Conservation (phyloP, 768 basidiomycete genomes). For the Tephrocybe sp. region DNA sequence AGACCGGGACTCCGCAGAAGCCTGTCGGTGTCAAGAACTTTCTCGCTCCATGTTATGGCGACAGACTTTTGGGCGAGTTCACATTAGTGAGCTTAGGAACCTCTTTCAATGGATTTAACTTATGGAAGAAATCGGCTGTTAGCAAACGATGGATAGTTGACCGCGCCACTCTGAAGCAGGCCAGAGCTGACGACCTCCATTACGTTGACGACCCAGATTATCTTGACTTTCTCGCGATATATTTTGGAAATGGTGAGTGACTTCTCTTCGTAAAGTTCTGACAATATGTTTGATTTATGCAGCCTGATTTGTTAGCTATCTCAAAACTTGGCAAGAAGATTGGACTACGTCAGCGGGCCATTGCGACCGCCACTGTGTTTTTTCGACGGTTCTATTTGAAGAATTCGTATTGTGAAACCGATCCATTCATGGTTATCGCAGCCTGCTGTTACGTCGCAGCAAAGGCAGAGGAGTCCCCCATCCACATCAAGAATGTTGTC, state of each 20-base stretch:
- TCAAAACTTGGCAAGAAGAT: constrained; percentile 86
- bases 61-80: constrained; percentile 93
- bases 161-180: constrained; percentile 67
- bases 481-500: constrained; percentile 92
- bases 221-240: constrained; percentile 82
- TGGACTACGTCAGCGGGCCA: constrained; percentile 81
- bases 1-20: neutral
- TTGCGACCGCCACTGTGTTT: constrained; percentile 93
- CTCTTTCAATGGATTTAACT: constrained; percentile 13
- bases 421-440: constrained; percentile 89
- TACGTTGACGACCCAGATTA: constrained; percentile 79
- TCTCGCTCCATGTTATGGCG: constrained; percentile 51
- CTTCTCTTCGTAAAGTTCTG: neutral
- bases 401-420: constrained; percentile 94
- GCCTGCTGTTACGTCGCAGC: constrained; percentile 96
- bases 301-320: constrained; percentile 59
- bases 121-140: constrained; percentile 18
- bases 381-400: constrained; percentile 97
- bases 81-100: constrained; percentile 66
- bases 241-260: constrained; percentile 77
- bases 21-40: too few relatives aligned
- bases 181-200: constrained; percentile 74
- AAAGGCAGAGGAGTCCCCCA: constrained; percentile 94
- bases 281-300: neutral
- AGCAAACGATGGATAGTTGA: constrained; percentile 95